Conservation (phyloP, 108 stramenopile species). For the Hondaea fermentalgiana region DNA sequence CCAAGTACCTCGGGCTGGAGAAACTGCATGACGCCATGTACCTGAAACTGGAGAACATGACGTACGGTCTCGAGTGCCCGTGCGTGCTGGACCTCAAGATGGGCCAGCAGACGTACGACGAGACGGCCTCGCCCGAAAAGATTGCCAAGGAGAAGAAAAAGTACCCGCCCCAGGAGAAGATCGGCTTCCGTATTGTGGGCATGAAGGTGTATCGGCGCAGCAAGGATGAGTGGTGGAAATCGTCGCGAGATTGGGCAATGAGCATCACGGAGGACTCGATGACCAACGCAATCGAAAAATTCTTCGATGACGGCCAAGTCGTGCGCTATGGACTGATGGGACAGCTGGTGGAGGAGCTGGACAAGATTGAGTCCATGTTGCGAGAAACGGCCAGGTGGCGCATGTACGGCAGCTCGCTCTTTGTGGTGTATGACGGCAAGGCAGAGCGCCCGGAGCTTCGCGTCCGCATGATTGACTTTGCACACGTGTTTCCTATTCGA, state of each 20-base stretch:
- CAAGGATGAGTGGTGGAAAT: neutral
- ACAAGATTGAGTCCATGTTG: neutral
- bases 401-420: constrained; percentile 11
- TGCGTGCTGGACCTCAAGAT: constrained; percentile 17
- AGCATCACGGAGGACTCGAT: neutral
- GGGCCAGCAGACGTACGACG: constrained; percentile 15
- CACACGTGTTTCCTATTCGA: neutral
- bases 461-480: constrained; percentile 15
- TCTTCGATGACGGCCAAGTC: neutral
- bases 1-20: neutral
- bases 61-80: neutral
- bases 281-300: neutral
- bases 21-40: neutral
- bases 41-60: constrained; percentile 12
- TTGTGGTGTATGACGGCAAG: neutral
- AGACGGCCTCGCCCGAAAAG: neutral
- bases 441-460: neutral
- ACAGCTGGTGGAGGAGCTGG: neutral
- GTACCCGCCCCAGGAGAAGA: constrained; percentile 4
- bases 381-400: neutral
- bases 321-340: neutral
- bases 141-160: neutral
- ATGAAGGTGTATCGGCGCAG: neutral
- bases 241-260: neutral
- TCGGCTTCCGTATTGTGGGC: constrained; percentile 6